phyloP scores from a whole-genome alignment of 495 filamentous ascomycete genomes.

The Friedmanniomyces simplex region DNA sequence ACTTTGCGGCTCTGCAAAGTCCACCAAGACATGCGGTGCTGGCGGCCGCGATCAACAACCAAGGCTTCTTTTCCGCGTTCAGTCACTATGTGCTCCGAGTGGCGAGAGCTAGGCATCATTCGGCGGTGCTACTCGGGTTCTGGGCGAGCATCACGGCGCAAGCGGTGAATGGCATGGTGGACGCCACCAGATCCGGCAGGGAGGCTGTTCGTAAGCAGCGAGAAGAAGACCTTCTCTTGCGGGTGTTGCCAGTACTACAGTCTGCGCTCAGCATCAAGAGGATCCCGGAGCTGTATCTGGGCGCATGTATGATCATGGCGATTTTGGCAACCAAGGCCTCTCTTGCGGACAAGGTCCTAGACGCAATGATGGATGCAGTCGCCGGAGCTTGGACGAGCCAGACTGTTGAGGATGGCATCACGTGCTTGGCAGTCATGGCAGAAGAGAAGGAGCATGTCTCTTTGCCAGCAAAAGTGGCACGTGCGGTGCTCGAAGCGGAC shows the following conservation, averaged over 20 bases:
- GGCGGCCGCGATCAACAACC: constrained; percentile 63
- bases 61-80: constrained; percentile 55
- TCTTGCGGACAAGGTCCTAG: constrained; percentile 62
- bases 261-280: constrained; percentile 62
- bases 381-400: constrained; percentile 62
- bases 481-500: constrained; percentile 42
- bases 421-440: constrained; percentile 69
- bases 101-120: constrained; percentile 54
- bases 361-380: constrained; percentile 77
- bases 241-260: constrained; percentile 64
- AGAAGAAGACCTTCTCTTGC: constrained; percentile 66
- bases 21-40: constrained; percentile 73
- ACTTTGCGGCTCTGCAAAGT: constrained; percentile 59
- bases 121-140: constrained; percentile 68
- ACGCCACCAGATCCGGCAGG: constrained; percentile 60
- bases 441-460: constrained; percentile 49
- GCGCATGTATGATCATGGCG: constrained; percentile 80
- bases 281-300: constrained; percentile 64
- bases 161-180: constrained; percentile 67
- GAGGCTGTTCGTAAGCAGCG: constrained; percentile 37
- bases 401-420: constrained; percentile 60
- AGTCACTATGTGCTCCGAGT: constrained; percentile 65
- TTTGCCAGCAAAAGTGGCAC: constrained; percentile 58
- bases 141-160: constrained; percentile 81
- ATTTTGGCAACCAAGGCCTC: constrained; percentile 71